Evolutionary conservation across 305 asterid genomes (phyloP).

Genomic region (Solanum chacoense): DNA sequence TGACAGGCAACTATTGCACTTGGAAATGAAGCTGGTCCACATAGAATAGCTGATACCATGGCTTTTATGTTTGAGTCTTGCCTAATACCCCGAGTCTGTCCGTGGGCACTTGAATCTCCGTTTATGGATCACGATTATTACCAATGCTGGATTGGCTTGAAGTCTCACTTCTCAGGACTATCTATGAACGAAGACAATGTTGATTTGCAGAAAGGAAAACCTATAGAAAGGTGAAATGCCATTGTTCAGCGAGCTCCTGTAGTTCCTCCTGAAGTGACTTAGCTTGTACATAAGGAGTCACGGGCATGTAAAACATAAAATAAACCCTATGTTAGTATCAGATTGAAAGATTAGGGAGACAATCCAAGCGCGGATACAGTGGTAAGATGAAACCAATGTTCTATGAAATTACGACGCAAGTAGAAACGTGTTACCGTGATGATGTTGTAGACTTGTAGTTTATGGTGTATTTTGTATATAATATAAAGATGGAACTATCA

Average conservation of each 20-base stretch:
- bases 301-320: neutral
- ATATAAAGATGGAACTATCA: neutral
- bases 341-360: neutral
- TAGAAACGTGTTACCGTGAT: neutral
- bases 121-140: slow-evolving; percentile 72
- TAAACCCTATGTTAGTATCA: neutral
- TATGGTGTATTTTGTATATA: neutral
- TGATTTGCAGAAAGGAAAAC: slow-evolving; percentile 15
- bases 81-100: slow-evolving; percentile 77
- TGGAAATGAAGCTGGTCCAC: slow-evolving; percentile 70
- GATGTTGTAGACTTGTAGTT: neutral
- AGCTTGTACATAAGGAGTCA: neutral
- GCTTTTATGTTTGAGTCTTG: slow-evolving; percentile 99
- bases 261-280: neutral
- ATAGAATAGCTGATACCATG: slow-evolving; percentile 51
- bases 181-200: slow-evolving; percentile 5
- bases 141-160: slow-evolving; percentile 94
- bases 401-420: neutral
- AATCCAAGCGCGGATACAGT: neutral
- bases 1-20: slow-evolving; percentile 63
- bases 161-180: slow-evolving; percentile 60
- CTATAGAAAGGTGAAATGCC: neutral
- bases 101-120: slow-evolving; percentile 84
- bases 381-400: neutral
- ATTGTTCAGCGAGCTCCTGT: neutral